These are phyloP conservation scores for Neocucurbitaria cava DNA, from an alignment of 2,329 filamentous ascomycete genomes.

Conservation along the genomic window DNA sequence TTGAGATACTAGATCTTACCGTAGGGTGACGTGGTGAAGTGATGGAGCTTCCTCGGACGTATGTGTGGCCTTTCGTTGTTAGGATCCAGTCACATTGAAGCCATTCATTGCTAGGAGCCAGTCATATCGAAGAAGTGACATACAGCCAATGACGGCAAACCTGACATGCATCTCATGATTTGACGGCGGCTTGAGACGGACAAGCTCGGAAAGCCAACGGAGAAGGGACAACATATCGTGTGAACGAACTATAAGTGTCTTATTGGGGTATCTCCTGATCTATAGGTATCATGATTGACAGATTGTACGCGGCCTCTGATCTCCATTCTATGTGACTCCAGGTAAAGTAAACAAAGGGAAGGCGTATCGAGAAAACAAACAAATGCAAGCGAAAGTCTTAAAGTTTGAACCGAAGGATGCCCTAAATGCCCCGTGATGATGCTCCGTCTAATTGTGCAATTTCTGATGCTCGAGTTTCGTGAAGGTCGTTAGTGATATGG, in stretches of 20 bases:
- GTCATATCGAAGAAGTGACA: neutral
- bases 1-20: neutral
- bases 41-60: neutral
- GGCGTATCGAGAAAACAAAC: neutral
- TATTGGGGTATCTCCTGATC: constrained; percentile 19
- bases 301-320: neutral
- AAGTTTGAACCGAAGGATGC: neutral
- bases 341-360: neutral
- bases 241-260: constrained; percentile 3
- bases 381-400: neutral
- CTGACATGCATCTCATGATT: neutral
- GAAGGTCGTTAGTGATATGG: constrained; percentile 1
- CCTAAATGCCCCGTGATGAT: neutral
- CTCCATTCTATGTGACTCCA: neutral
- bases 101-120: neutral
- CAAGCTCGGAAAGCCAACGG: neutral
- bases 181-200: neutral
- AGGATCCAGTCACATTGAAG: neutral
- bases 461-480: neutral
- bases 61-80: neutral
- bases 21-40: neutral
- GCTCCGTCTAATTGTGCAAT: neutral
- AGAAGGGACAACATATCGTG: neutral
- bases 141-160: neutral
- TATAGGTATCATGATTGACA: constrained; percentile 7